Conservation (phyloP, 352 stramenopile genomes). For the Phytopythium ostracodes region DNA sequence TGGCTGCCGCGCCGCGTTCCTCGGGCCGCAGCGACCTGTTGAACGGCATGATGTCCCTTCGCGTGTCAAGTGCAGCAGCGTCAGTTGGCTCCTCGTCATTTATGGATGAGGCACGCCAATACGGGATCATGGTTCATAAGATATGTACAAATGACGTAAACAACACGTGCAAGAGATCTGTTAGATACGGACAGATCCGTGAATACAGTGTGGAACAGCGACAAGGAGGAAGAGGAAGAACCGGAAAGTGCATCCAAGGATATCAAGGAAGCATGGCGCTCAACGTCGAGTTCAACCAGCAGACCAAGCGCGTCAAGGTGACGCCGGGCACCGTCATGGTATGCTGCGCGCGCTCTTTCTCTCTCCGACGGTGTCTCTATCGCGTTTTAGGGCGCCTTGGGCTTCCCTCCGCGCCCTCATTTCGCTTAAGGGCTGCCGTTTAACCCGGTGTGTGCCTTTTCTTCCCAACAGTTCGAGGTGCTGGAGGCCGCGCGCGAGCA, state of each 20-base stretch:
- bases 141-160: not conserved
- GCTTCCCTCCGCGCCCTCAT: not conserved
- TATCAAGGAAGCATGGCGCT: constrained; percentile 50
- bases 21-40: constrained; percentile 36
- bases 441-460: too few relatives aligned
- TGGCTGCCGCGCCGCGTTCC: constrained; percentile 26
- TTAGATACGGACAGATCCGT: too few relatives aligned
- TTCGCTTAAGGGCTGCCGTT: too few relatives aligned
- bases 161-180: not conserved
- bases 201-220: too few relatives aligned
- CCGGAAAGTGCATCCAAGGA: too few relatives aligned
- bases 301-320: constrained; percentile 73
- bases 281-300: constrained; percentile 66
- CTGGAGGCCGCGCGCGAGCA: constrained; percentile 51
- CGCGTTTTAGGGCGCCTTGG: not conserved
- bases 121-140: not conserved
- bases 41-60: constrained; percentile 44
- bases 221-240: too few relatives aligned
- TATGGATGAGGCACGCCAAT: too few relatives aligned
- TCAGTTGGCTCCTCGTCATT: not conserved
- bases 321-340: constrained; percentile 78
- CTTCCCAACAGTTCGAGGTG: constrained; percentile 63
- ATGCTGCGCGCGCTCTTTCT: not conserved
- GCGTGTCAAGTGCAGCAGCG: not conserved
- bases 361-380: not conserved